Evolutionary conservation across 768 basidiomycete genomes (phyloP).

Genomic region (Scleroderma bovista): DNA sequence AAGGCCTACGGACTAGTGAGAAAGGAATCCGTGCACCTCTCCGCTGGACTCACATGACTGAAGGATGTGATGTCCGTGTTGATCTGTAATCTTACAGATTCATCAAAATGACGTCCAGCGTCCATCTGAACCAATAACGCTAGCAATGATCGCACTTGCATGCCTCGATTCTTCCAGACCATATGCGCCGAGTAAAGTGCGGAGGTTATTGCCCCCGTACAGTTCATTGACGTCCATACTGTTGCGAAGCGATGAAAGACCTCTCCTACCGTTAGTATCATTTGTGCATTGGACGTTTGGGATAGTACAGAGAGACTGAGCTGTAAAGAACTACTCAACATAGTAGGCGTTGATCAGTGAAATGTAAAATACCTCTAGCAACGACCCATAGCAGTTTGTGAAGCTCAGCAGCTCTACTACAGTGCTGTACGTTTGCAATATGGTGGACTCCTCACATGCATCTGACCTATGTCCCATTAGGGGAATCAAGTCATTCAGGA

Average conservation of each 20-base stretch:
- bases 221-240: slow-evolving; percentile 78
- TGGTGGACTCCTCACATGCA: slow-evolving; percentile 25
- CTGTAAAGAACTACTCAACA: slow-evolving; percentile 28
- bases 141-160: slow-evolving; percentile 61
- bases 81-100: slow-evolving; percentile 53
- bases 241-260: slow-evolving; percentile 64
- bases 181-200: slow-evolving; percentile 61
- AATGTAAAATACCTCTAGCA: slow-evolving; percentile 51
- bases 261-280: slow-evolving; percentile 60
- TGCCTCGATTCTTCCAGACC: slow-evolving; percentile 56
- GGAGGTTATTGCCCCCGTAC: slow-evolving; percentile 45
- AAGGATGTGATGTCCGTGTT: slow-evolving; percentile 55
- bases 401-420: slow-evolving; percentile 55
- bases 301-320: slow-evolving; percentile 50
- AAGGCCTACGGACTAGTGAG: slow-evolving; percentile 30
- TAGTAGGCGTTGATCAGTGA: background rate
- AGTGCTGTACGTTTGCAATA: slow-evolving; percentile 53
- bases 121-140: slow-evolving; percentile 62
- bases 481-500: background rate
- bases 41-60: slow-evolving; percentile 43
- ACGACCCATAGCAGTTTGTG: slow-evolving; percentile 58
- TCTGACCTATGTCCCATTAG: slow-evolving; percentile 19
- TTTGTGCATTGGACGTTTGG: slow-evolving; percentile 44
- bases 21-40: background rate
- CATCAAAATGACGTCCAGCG: slow-evolving; percentile 49